Evolutionary conservation across 306 rosid species (phyloP).

Genomic region (Inga leiocalycina): DNA sequence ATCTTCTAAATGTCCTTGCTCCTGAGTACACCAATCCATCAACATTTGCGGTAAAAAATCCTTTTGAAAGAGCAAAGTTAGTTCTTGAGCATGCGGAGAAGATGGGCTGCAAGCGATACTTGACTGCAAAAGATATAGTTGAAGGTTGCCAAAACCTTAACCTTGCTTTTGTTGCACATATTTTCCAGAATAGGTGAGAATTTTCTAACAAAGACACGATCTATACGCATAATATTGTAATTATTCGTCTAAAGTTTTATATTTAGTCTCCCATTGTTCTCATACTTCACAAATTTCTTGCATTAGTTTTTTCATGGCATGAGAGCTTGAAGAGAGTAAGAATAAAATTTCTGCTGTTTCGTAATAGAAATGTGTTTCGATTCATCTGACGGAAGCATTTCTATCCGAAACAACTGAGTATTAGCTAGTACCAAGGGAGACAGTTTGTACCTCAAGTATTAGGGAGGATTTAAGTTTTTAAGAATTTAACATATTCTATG

Average conservation of each 20-base stretch:
- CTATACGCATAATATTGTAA: neutral
- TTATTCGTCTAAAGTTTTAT: neutral
- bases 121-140: slow-evolving; percentile 88
- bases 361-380: too few species aligned
- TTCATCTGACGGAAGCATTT: slow-evolving; percentile 3
- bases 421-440: too few species aligned
- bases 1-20: slow-evolving; percentile 90
- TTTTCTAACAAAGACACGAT: slow-evolving; percentile 6
- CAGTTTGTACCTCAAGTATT: too few species aligned
- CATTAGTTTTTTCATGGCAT: neutral
- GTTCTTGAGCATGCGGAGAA: slow-evolving; percentile 90
- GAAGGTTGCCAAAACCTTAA: slow-evolving; percentile 99
- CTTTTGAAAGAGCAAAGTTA: slow-evolving; percentile 84
- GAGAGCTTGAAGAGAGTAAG: neutral
- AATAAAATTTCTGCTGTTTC: neutral
- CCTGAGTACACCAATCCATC: slow-evolving; percentile 85
- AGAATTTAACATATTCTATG: too few species aligned
- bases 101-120: slow-evolving; percentile 95
- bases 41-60: slow-evolving; percentile 65
- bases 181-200: slow-evolving; percentile 92
- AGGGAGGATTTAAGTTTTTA: too few species aligned
- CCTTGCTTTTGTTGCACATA: slow-evolving; percentile 96
- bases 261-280: neutral
- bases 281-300: neutral
- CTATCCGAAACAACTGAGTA: neutral